Evolutionary conservation across 2,329 filamentous ascomycete genomes (phyloP), one percentile per base, ranked within the genome.

Genomic region (Ophioceras dolichostomum): DNA sequence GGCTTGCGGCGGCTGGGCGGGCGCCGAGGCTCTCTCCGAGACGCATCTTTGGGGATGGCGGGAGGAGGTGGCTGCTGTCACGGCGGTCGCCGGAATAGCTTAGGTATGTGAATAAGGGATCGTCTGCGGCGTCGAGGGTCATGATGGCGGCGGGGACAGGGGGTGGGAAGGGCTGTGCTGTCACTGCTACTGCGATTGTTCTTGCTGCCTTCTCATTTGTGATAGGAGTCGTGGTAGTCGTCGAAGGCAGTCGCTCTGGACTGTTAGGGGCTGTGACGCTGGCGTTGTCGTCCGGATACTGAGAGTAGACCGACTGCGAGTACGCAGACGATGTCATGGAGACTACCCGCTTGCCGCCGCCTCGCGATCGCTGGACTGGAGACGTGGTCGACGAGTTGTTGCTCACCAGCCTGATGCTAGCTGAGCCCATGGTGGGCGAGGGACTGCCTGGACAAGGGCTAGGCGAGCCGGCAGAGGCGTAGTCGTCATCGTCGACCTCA

Each of bases 301-400:
- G 38, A 4, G 33, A 36, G 17, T 39, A 36, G 14, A 32, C 22
- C 12, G 38, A n/a, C n/a, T n/a, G n/a, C n/a, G n/a, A n/a, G n/a
- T n/a, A n/a, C n/a, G n/a, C n/a, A n/a, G n/a, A 39, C 12, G 38
- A 39, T 16, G 29, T 29, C 16, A 21, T 32, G 5, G 38, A 39
- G 14, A 35, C 14, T 3, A 17, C 19, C n/a, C 38, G 32, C 17
- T 16, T 39, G 37, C 28, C 35, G 18, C 13, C 35, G 13, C 20
- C 12, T 19, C 21, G 21, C 29, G 22, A n/a, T n/a, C n/a, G n/a
- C n/a, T n/a, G n/a, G n/a, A n/a, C n/a, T n/a, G n/a, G n/a, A n/a
- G n/a, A n/a, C n/a, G n/a, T n/a, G n/a, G n/a, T n/a, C n/a, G n/a
- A n/a, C n/a, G n/a, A n/a, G n/a, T n/a, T n/a, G n/a, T n/a, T n/a